phyloP scores from a whole-genome alignment of 75 land plant species.

The Picea sitchensis region DNA sequence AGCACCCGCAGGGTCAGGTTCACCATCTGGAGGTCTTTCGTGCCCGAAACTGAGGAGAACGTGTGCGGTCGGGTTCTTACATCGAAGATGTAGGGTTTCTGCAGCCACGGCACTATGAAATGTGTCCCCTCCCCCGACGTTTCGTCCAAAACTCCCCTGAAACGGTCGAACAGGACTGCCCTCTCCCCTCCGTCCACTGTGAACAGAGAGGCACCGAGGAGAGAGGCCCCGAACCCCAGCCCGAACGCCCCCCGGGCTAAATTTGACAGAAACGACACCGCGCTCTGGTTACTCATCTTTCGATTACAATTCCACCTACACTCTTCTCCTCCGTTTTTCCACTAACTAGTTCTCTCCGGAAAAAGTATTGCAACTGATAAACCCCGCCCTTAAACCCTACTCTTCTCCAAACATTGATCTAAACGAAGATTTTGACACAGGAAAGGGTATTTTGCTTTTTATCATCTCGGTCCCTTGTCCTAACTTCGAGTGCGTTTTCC shows the following conservation, averaged over 20 bases:
- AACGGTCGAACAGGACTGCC: constrained; percentile 89
- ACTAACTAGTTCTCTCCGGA: too few species aligned
- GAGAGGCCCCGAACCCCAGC: constrained; percentile 55
- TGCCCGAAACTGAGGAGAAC: constrained; percentile 86
- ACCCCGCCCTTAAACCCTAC: too few species aligned
- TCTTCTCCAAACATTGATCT: too few species aligned
- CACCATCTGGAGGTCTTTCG: constrained; percentile 97
- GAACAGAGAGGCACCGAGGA: constrained; percentile 66
- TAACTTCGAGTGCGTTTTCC: too few species aligned
- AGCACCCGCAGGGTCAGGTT: constrained; percentile 81
- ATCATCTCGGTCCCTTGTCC: too few species aligned
- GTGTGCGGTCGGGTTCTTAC: constrained; percentile 84
- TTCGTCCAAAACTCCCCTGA: constrained; percentile 76
- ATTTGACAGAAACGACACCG: constrained; percentile 48
- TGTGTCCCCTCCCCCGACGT: constrained; percentile 87
- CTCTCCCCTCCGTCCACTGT: constrained; percentile 93
- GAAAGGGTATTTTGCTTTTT: too few species aligned
- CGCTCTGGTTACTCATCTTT: constrained; percentile 16
- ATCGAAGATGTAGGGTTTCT: constrained; percentile 86
- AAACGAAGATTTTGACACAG: too few species aligned
- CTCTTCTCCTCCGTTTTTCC: too few species aligned
- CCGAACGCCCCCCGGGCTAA: constrained; percentile 58
- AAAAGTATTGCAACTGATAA: too few species aligned
- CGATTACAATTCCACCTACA: background rate
- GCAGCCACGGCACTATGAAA: constrained; percentile 78